Percentiles rank a stretch among this genome's conserved stretches.
Evolutionary conservation across 208 protist species (phyloP).

Genomic region (Strigomonas culicis): DNA sequence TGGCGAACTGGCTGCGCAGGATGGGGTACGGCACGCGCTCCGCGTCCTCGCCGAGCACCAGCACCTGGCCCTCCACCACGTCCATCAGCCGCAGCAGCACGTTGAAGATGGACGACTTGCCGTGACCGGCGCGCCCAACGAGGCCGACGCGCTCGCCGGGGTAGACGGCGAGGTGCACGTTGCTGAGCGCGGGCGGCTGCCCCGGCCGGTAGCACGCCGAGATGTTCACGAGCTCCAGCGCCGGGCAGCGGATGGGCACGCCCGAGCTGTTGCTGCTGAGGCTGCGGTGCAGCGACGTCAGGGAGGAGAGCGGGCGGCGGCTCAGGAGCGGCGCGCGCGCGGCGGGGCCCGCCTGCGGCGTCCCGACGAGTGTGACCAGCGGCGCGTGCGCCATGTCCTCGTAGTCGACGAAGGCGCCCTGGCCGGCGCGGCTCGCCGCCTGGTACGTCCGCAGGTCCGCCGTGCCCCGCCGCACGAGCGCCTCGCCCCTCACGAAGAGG

Average conservation of each 20-base stretch:
- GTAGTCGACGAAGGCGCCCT: conserved; percentile 7
- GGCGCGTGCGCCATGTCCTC: conserved; percentile 1
- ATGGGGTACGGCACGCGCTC: conserved; percentile 75
- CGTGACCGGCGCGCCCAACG: conserved; percentile 58
- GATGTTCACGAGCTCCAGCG: conserved; percentile 57
- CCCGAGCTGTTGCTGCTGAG: background rate
- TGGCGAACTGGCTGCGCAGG: conserved; percentile 90
- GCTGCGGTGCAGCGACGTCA: background rate
- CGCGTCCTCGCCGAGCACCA: conserved; percentile 92
- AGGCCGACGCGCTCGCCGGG: conserved; percentile 47
- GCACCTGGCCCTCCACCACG: conserved; percentile 66
- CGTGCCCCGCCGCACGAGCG: conserved; percentile 19
- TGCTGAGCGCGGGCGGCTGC: conserved; percentile 42
- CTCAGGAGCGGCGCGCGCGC: too few relatives aligned
- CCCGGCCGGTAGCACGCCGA: conserved; percentile 46
- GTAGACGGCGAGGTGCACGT: conserved; percentile 45
- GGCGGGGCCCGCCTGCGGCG: conserved; percentile 1
- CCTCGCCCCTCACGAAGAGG: conserved; percentile 42
- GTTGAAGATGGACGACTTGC: conserved; percentile 65
- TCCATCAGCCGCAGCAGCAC: conserved; percentile 72
- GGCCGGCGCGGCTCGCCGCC: background rate
- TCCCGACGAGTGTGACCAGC: background rate
- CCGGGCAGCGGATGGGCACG: conserved; percentile 17
- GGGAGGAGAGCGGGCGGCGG: too few relatives aligned
- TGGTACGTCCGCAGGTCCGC: conserved; percentile 3